Evolutionary conservation across 495 filamentous ascomycete genomes (phyloP), one percentile per base, ranked within the genome.

Genomic region (Daldinia grandis): DNA sequence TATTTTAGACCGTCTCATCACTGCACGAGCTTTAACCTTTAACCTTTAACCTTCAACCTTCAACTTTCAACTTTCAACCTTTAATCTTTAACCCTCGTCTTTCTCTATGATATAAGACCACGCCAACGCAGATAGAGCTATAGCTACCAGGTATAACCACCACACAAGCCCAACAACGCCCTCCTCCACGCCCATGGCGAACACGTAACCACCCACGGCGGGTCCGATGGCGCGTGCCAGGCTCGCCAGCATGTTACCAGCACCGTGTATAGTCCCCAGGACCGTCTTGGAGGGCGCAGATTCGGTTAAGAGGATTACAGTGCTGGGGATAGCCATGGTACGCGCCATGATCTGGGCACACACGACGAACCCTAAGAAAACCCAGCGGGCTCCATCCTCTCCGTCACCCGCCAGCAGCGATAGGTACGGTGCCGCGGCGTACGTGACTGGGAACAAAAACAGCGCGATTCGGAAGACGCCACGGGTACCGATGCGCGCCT

Each of bases 271-370:
- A 1, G 90, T 92, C 0, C 90, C 90, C 7, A 93, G 76, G 2
- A 91, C 84, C 5, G 73, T 80, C 4, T 86, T 84, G 40, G 87
- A 81, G 2, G 91, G 88, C n/a, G 88, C 86, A 14, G 83, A 82
- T 66, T 93, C 92, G 15, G 89, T 92, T 0, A 93, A 81, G 0
- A 94, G 77, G 14, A 93, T 92, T 0, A 91, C 85, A 1, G 86
- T 87, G 5, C 86, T 86, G 0, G 92, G 91, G 0, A 91, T 80
- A 2, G 88, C 88, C 71, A 93, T 93, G 4, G 91, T 93, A 44
- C 90, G 83, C 1, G 89, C 92, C 17, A 88, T 77, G 25, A 93
- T 91, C 74, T 93, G 91, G 1, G 91, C 74, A 30, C 84, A 83
- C 0, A 93, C 81, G 0, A 94, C 86, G 2, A 83, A 33, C 0